These are phyloP conservation scores for Melampsora larici-populina DNA, from an alignment of 1,284 basidiomycete genomes.

Conservation along the genomic window DNA sequence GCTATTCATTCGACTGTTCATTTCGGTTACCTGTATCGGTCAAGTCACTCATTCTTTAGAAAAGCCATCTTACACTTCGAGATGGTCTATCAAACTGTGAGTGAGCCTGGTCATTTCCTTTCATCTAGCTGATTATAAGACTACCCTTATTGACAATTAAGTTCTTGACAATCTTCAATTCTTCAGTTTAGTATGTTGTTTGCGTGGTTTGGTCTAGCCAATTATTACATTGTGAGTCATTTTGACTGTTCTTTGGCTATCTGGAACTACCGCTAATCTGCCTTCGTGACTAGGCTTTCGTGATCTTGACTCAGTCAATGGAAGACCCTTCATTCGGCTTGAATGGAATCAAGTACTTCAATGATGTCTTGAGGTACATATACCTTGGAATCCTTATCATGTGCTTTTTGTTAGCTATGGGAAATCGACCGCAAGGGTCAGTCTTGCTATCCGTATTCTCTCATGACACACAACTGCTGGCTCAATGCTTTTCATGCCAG, in stretches of 20 bases:
- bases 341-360: constrained; percentile 58
- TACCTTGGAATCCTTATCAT: constrained; percentile 81
- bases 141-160: constrained; percentile 45
- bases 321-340: constrained; percentile 67
- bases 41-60: constrained; percentile 63
- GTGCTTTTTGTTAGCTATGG: constrained; percentile 85
- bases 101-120: not conserved
- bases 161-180: constrained; percentile 48
- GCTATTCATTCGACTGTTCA: constrained; percentile 89
- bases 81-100: not conserved
- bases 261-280: not conserved
- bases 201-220: not conserved
- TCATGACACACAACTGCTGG: too few relatives aligned
- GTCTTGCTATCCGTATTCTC: constrained; percentile 41
- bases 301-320: constrained; percentile 68
- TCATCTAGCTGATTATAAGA: constrained; percentile 40
- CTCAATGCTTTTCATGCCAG: constrained; percentile 46
- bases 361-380: constrained; percentile 75
- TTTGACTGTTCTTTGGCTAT: not conserved
- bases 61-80: constrained; percentile 27
- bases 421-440: constrained; percentile 83
- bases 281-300: constrained; percentile 47
- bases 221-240: constrained; percentile 31
- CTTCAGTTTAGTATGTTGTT: constrained; percentile 56
- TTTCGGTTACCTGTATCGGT: constrained; percentile 85